Evolutionary conservation across 163 green algal species (phyloP).

Genomic region (Scenedesmus sp.): DNA sequence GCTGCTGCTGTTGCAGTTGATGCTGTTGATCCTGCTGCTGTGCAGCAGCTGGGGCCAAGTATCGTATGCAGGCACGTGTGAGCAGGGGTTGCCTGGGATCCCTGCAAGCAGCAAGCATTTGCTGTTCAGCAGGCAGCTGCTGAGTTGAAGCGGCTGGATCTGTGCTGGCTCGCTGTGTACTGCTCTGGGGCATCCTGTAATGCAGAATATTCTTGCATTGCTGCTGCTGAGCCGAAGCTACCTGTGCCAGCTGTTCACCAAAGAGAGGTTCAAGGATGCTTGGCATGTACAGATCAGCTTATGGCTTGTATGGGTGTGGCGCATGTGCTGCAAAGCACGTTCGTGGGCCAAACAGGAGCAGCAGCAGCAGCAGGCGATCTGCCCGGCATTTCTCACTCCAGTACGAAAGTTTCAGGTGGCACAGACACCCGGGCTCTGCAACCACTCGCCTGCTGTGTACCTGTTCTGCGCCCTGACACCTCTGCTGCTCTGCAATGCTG

Average conservation of each 20-base stretch:
- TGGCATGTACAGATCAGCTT: too few species aligned
- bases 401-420: too few species aligned
- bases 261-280: too few species aligned
- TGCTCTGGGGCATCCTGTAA: neutral
- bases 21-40: constrained; percentile 3
- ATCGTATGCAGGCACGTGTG: neutral
- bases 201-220: neutral
- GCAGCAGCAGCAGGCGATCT: too few species aligned
- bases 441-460: too few species aligned
- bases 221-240: neutral
- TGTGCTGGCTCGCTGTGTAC: neutral
- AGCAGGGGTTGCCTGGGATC: neutral
- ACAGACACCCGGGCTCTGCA: too few species aligned
- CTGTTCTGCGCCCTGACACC: neutral
- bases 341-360: too few species aligned
- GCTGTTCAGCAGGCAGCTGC: neutral
- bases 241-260: too few species aligned
- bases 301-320: too few species aligned
- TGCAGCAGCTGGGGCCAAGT: neutral
- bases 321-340: too few species aligned
- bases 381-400: too few species aligned
- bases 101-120: neutral
- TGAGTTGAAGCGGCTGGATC: neutral
- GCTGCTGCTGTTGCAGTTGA: neutral
- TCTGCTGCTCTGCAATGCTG: neutral